A percentile compares a stretch with the other conserved stretches of the same genome.
Evolutionary conservation across 139 green algal genomes (phyloP).

Genomic region (Chlamydomonas eustigma): DNA sequence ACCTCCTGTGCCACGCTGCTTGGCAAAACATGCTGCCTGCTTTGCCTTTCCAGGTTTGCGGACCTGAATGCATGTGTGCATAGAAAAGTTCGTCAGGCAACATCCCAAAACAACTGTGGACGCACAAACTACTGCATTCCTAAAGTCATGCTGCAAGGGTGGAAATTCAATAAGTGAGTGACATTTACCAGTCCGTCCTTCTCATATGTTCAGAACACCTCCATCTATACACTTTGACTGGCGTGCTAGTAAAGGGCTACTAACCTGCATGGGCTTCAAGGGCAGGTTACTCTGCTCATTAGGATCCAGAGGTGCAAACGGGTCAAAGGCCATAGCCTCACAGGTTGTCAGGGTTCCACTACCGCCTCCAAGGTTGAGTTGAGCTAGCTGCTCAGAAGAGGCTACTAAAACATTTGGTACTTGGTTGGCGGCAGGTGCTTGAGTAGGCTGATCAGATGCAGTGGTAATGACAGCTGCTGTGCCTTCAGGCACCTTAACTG

Average conservation of each 20-base stretch:
- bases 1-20: background rate
- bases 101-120: no score
- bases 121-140: no score
- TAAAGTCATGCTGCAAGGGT: no score
- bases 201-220: background rate
- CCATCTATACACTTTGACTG: no score
- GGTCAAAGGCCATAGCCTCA: slow-evolving; percentile 50
- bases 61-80: slow-evolving; percentile 22
- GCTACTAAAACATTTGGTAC: no score
- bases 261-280: slow-evolving; percentile 54
- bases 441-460: background rate
- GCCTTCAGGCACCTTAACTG: background rate
- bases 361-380: no score
- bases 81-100: no score
- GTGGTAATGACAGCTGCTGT: background rate
- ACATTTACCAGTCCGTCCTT: no score
- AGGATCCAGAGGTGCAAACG: slow-evolving; percentile 70
- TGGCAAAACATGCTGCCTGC: background rate
- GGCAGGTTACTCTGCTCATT: slow-evolving; percentile 36
- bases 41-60: slow-evolving; percentile 17
- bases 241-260: slow-evolving; percentile 3
- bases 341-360: slow-evolving; percentile 5
- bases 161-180: no score
- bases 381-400: no score
- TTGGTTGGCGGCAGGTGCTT: background rate